These are phyloP conservation scores for Diaporthe citrichinensis DNA, from an alignment of 2,329 filamentous ascomycete species.

Conservation along the genomic window DNA sequence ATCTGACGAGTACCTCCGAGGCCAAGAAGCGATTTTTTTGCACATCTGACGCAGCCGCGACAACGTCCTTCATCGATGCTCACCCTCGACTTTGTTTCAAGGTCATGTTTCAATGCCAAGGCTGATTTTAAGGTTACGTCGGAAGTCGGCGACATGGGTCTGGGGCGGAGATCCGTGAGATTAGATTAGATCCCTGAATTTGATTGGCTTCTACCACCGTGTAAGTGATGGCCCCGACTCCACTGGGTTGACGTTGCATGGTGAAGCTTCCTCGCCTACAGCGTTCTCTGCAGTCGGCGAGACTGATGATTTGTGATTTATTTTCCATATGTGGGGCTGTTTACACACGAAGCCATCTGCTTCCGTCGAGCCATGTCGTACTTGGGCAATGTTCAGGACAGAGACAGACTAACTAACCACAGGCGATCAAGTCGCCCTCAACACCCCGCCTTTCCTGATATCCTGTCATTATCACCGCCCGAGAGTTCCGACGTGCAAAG, in stretches of 20 bases:
- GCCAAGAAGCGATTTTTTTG: background rate
- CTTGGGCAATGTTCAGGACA: background rate
- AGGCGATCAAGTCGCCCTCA: background rate
- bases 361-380: background rate
- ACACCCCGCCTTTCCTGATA: background rate
- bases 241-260: background rate
- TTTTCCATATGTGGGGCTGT: background rate
- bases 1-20: constrained; percentile 20
- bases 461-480: constrained; percentile 3
- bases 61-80: background rate
- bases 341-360: background rate
- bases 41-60: background rate
- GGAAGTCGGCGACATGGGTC: constrained; percentile 9
- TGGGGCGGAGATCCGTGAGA: constrained; percentile 19
- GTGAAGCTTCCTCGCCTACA: background rate
- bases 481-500: background rate
- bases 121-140: constrained; percentile 18
- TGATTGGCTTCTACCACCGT: constrained; percentile 9
- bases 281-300: background rate
- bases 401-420: constrained; percentile 10
- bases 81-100: constrained; percentile 9
- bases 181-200: constrained; percentile 42
- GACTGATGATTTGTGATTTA: background rate
- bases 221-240: constrained; percentile 18
- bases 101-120: background rate